Evolutionary conservation across 2,329 filamentous ascomycete species (phyloP).

Genomic region (Fusarium hostae): DNA sequence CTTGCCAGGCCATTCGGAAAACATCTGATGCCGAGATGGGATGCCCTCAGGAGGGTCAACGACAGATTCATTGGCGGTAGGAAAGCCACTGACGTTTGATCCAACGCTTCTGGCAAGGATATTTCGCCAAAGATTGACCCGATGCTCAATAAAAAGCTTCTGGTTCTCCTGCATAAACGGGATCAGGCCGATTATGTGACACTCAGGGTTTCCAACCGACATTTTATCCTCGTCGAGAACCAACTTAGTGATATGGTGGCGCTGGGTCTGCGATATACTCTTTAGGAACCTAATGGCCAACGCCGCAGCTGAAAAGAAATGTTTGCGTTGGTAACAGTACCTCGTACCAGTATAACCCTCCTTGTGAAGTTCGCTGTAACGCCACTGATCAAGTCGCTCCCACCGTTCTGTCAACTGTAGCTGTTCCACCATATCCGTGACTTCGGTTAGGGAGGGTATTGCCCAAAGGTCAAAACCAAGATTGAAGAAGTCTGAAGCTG

Average conservation of each 20-base stretch:
- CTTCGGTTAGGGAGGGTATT: not conserved
- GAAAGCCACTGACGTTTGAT: not conserved
- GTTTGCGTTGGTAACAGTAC: not conserved
- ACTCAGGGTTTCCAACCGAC: not conserved
- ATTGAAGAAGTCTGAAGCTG: not conserved
- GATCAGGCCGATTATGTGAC: not conserved
- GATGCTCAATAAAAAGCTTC: not conserved
- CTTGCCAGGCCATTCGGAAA: rapidly evolving
- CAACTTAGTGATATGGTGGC: not conserved
- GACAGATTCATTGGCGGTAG: not conserved
- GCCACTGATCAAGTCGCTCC: rapidly evolving
- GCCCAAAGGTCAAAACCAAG: slow-evolving; percentile 1
- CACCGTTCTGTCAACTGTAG: not conserved
- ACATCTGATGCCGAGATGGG: not conserved
- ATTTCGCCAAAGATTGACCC: not conserved
- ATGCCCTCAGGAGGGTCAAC: rapidly evolving
- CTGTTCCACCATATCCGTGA: not conserved
- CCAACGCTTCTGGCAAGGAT: not conserved
- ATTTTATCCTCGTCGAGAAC: not conserved
- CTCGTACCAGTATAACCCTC: not conserved
- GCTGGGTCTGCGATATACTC: not conserved
- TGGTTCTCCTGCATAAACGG: not conserved
- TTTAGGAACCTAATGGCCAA: slow-evolving; percentile 4
- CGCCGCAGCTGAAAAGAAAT: slow-evolving; percentile 7
- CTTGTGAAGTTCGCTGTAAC: not conserved